Evolutionary conservation across 129 eudicot genomes (phyloP), one percentile per base, ranked within the genome.

Genomic region (Escallonia rubra): DNA sequence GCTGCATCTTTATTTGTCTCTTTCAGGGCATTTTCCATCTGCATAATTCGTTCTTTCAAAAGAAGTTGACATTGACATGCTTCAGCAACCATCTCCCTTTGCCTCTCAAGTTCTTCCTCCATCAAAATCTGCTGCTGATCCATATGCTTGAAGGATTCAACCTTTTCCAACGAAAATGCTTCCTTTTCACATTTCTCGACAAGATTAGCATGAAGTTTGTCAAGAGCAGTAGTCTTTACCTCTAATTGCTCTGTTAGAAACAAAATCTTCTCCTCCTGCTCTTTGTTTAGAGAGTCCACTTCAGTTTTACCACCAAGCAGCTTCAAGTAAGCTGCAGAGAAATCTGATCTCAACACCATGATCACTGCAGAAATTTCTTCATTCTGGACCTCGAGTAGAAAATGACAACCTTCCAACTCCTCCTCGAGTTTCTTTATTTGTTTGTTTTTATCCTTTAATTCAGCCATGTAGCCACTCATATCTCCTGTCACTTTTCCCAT

Each of bases 331-430:
- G 72, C 79, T 69, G 61, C 74, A 49, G 72, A 40, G 72, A 73
- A 80, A 47, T 76, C 79, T 43, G 92, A 76, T 74, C 70, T 79
- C 73, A 86, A 70, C 51, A 79, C 79, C 70, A 82, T 67, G 59
- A 77, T 57, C 16, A 82, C 69, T 4, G 55, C n/a, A 62, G 73
- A 74, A 4, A 56, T 70, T 71, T 86, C 92, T 58, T 80, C 92
- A 56, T 56, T 63, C 50, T 80, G 77, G 64, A 74, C 64, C 66
- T 86, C 83, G 49, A 79, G 48, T 40, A 69, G 61, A 59, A 64
- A 78, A 34, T 68, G 78, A 57, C 72, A 60, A 70, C 68, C 73
- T 62, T 78, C 80, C 80, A 85, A 60, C 77, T 81, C 82, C 23
- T 54, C 59, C 57, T 79, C 60, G 42, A 87, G 76, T 51, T 76